Percentiles rank a stretch among this genome's conserved stretches.
Evolutionary conservation across 1,139 yeast species (phyloP).

Genomic region (Zygoascus meyerae): DNA sequence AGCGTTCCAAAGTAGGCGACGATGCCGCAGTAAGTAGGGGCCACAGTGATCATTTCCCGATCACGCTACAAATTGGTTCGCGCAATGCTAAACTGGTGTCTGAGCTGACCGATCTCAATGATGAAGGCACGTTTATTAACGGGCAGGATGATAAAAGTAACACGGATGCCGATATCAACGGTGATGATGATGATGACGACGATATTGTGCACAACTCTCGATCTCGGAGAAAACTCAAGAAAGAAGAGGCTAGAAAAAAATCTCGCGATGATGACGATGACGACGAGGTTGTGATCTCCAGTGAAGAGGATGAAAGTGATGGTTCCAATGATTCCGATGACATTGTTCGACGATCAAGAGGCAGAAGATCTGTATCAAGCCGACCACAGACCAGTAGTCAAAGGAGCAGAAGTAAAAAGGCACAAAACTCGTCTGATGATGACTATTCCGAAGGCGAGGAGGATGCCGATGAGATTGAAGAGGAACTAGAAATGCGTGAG

Average conservation of each 20-base stretch:
- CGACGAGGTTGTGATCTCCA: conserved; percentile 11
- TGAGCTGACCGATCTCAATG: conserved; percentile 13
- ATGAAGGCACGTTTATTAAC: conserved; percentile 12
- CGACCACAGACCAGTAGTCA: conserved; percentile 12
- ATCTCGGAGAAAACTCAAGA: conserved; percentile 20
- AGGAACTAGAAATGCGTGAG: conserved; percentile 34
- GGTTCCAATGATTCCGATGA: conserved; percentile 20
- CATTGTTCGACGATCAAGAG: conserved; percentile 13
- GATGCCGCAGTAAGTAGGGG: conserved; percentile 10
- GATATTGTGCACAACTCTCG: conserved; percentile 9
- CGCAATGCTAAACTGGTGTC: conserved; percentile 16
- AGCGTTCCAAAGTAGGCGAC: conserved; percentile 4
- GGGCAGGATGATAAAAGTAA: conserved; percentile 19
- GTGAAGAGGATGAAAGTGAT: conserved; percentile 20
- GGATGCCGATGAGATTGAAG: conserved; percentile 21
- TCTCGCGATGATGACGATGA: conserved; percentile 9
- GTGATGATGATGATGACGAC: conserved; percentile 18
- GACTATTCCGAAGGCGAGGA: conserved; percentile 22
- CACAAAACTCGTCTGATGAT: conserved; percentile 12
- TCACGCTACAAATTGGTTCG: conserved; percentile 20
- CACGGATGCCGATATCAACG: conserved; percentile 13
- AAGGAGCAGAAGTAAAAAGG: conserved; percentile 14
- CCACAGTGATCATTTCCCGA: conserved; percentile 16
- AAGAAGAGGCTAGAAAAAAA: conserved; percentile 9
- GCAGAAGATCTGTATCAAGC: conserved; percentile 8